phyloP scores from a whole-genome alignment of 2,329 filamentous ascomycete genomes.

The Aspergillus fischeri region DNA sequence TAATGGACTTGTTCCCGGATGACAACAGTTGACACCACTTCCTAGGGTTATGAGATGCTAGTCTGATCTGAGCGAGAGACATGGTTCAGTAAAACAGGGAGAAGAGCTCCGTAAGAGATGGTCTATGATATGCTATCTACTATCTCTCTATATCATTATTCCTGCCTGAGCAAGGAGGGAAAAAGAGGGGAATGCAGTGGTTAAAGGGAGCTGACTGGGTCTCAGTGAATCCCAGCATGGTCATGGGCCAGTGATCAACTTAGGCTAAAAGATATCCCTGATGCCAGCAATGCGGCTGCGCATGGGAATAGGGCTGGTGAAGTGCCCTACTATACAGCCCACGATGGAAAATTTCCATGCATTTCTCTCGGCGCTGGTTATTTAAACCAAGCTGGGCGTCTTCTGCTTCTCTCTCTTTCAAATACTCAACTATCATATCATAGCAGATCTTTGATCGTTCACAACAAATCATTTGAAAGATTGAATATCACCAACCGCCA shows the following conservation, averaged over 20 bases:
- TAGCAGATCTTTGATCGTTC: not conserved
- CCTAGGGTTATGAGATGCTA: too few relatives aligned
- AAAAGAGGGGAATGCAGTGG: not conserved
- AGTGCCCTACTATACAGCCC: not conserved
- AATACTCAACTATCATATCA: not conserved
- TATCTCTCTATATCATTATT: too few relatives aligned
- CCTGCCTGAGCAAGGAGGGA: not conserved
- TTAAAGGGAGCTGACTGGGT: not conserved
- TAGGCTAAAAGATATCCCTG: not conserved
- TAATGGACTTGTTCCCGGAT: too few relatives aligned
- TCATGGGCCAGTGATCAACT: not conserved
- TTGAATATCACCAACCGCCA: too few relatives aligned
- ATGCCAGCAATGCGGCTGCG: not conserved
- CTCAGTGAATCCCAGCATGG: not conserved
- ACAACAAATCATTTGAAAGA: not conserved
- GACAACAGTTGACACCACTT: too few relatives aligned
- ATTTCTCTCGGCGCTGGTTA: not conserved
- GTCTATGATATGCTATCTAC: not conserved
- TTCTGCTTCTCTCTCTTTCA: not conserved
- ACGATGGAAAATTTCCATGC: not conserved
- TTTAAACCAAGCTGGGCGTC: not conserved
- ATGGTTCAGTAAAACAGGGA: too few relatives aligned
- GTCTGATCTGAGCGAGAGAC: too few relatives aligned
- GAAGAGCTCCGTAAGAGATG: too few relatives aligned
- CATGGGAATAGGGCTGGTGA: not conserved